Evolutionary conservation across 768 basidiomycete species (phyloP).

Genomic region (Lactifluus rugatus): DNA sequence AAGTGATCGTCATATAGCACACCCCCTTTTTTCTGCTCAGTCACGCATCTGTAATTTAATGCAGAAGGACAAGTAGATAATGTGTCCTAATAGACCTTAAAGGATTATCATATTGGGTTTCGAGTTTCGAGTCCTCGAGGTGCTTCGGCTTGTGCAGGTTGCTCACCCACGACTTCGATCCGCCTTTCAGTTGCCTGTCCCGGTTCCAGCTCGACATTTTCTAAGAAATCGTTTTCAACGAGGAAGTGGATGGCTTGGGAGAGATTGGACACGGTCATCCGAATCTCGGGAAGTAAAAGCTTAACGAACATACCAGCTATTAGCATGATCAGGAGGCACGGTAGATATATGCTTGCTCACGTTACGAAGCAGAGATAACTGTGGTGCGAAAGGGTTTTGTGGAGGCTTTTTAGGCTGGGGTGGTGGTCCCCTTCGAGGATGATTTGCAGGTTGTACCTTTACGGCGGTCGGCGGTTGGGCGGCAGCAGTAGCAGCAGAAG

Average conservation of each 20-base stretch:
- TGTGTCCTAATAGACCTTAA: not conserved
- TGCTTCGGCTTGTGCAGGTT: slow-evolving; percentile 7
- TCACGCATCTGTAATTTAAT: slow-evolving; percentile 7
- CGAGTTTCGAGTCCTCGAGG: not conserved
- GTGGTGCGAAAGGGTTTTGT: slow-evolving; percentile 55
- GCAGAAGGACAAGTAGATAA: not conserved
- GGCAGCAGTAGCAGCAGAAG: not conserved
- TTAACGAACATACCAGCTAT: slow-evolving; percentile 25
- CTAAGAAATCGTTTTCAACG: slow-evolving; percentile 81
- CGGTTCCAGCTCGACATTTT: slow-evolving; percentile 66
- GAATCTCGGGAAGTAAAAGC: slow-evolving; percentile 80
- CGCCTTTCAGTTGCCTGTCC: slow-evolving; percentile 59
- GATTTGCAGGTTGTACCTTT: slow-evolving; percentile 5
- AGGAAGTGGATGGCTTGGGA: slow-evolving; percentile 89
- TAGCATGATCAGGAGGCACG: slow-evolving; percentile 6
- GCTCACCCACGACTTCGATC: slow-evolving; percentile 48
- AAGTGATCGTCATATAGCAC: not conserved
- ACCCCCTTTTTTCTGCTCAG: not conserved
- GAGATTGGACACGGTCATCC: slow-evolving; percentile 80
- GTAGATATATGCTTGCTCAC: slow-evolving; percentile 36
- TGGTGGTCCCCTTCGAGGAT: slow-evolving; percentile 22
- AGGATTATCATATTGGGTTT: not conserved
- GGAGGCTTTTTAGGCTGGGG: slow-evolving; percentile 41
- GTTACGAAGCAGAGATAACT: slow-evolving; percentile 68
- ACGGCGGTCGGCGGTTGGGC: not conserved